These are phyloP conservation scores for Glycine latifolia DNA, from an alignment of 306 rosid species.

Conservation along the genomic window DNA sequence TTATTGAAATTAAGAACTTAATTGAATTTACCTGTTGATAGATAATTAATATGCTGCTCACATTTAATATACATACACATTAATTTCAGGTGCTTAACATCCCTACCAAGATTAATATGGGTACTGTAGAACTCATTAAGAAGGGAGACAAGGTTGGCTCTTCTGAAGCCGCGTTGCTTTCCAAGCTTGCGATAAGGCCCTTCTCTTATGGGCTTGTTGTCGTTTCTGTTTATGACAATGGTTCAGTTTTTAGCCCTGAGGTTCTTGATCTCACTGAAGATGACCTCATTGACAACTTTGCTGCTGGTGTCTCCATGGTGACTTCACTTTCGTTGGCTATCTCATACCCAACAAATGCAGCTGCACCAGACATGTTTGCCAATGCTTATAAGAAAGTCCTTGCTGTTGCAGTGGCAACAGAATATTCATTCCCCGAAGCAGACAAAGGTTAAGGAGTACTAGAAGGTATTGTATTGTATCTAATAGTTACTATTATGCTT, in stretches of 20 bases:
- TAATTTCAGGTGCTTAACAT: conserved; percentile 76
- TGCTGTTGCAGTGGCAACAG: conserved; percentile 70
- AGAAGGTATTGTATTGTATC: conserved; percentile 55
- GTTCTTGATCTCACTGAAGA: conserved; percentile 88
- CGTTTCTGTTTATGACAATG: conserved; percentile 74
- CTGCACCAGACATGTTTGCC: conserved; percentile 85
- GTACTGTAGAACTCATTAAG: conserved; percentile 91
- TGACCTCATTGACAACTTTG: conserved; percentile 75
- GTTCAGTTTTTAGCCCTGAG: conserved; percentile 86
- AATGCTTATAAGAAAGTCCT: conserved; percentile 82
- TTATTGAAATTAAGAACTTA: background rate
- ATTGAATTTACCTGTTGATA: background rate
- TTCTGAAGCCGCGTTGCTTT: conserved; percentile 92
- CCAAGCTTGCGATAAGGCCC: conserved; percentile 91
- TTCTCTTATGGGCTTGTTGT: conserved; percentile 92
- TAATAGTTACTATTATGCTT: too few relatives aligned
- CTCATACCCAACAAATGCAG: conserved; percentile 83
- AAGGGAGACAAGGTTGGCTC: conserved; percentile 97
- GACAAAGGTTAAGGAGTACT: conserved; percentile 77
- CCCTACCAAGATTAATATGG: conserved; percentile 94
- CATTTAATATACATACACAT: background rate
- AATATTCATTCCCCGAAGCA: conserved; percentile 77
- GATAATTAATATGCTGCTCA: background rate
- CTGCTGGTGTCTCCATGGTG: conserved; percentile 72
- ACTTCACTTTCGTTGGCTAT: conserved; percentile 78